Percentiles rank a stretch among this genome's conserved stretches.
Conservation (phyloP, 2,329 filamentous ascomycete genomes). For the Mycocentrospora acerina region DNA sequence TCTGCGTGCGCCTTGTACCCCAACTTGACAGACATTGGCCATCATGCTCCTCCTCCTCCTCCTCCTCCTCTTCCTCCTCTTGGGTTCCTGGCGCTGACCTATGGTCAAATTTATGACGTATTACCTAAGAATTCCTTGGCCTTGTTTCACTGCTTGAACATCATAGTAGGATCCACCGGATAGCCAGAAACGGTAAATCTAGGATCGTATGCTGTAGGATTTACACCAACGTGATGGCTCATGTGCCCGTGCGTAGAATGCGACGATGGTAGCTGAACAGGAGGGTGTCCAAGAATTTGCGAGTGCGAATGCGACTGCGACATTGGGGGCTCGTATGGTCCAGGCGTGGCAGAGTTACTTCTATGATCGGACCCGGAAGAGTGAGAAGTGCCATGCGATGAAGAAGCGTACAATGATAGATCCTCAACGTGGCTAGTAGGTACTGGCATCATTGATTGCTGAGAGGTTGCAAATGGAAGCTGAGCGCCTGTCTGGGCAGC, state of each 20-base stretch:
- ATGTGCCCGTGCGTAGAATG: constrained; percentile 31
- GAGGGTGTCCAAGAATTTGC: constrained; percentile 23
- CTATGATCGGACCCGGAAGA: constrained; percentile 34
- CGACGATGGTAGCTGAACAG: constrained; percentile 27
- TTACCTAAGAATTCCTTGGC: neutral
- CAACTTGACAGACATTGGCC: neutral
- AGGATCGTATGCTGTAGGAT: constrained; percentile 34
- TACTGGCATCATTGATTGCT: constrained; percentile 32
- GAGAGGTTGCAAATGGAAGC: constrained; percentile 35
- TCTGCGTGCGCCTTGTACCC: neutral
- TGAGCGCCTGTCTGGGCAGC: constrained; percentile 39
- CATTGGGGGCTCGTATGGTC: constrained; percentile 34
- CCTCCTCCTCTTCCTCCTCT: too few relatives aligned
- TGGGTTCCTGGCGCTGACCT: too few relatives aligned
- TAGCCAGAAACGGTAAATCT: constrained; percentile 35
- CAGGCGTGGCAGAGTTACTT: constrained; percentile 38
- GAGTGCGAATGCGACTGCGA: constrained; percentile 27
- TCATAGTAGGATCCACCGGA: constrained; percentile 38
- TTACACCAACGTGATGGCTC: constrained; percentile 35
- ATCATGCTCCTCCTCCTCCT: neutral
- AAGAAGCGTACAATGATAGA: constrained; percentile 37
- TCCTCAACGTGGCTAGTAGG: constrained; percentile 38
- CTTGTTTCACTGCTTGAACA: constrained; percentile 29
- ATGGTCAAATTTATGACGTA: neutral
- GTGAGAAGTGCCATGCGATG: constrained; percentile 33